Base-by-base conservation (phyloP, 495 filamentous ascomycete species). In the Cetradonia linearis region DNA sequence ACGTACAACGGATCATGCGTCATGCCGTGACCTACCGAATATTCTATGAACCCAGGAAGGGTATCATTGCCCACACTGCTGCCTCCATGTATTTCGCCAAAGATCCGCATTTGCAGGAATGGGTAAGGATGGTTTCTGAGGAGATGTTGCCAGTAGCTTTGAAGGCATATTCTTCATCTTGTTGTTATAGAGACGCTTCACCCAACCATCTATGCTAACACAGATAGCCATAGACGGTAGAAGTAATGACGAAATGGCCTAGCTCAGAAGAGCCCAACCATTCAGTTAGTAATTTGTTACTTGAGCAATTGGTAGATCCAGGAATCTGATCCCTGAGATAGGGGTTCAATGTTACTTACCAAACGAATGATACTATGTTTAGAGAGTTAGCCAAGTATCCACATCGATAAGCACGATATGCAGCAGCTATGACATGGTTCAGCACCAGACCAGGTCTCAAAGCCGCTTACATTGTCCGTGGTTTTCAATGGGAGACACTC, bases 41-140 rank as follows among this genome's bases (percentile, higher is more conserved):
- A 59, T 85, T 85, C 73, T 65, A 69, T 20, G 81, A 84, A 56
- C 74, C 77, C 5, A 57, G 58, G 20, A 76, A 75, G 0, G 77
- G 75, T 2, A 59, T 75, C 7, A 74, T 85, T 52, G 74, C 72
- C 5, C 82, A 84, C 67, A 82, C 81, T 68, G 31, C 67, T n/a
- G n/a, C n/a, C n/a, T n/a, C n/a, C n/a, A n/a, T n/a, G n/a, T n/a
- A n/a, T n/a, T n/a, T n/a, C n/a, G n/a, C n/a, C n/a, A n/a, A n/a
- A n/a, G n/a, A n/a, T n/a, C n/a, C n/a, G n/a, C n/a, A n/a, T n/a
- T n/a, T 81, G 54, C 69, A 74, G 33, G 70, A 74, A 40, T 83
- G 78, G 78, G 60, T 82, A 28, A 75, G 76, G 9, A 76, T 78
- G 68, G 75, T 76, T 60, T 66, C 68, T 20, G 78, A 82, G 38